phyloP scores from a whole-genome alignment of 2,329 filamentous ascomycete species.

The Aspergillus fischeri region DNA sequence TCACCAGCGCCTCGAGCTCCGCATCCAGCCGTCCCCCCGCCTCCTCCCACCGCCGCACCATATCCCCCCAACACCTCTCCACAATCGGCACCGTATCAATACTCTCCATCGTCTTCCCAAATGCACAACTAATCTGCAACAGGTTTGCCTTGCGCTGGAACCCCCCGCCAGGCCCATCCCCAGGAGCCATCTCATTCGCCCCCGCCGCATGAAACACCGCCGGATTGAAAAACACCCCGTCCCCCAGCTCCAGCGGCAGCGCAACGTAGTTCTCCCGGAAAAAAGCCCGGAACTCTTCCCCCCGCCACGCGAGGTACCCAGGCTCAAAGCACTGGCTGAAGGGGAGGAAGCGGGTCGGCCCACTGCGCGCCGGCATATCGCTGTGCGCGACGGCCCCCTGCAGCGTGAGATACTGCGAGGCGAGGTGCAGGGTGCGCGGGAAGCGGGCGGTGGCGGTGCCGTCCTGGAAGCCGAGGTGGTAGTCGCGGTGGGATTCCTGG shows the following conservation, averaged over 20 bases:
- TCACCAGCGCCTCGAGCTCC: conserved; percentile 46
- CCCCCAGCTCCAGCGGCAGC: conserved; percentile 51
- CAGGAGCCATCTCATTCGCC: conserved; percentile 44
- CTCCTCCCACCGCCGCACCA: conserved; percentile 49
- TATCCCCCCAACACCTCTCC: conserved; percentile 48
- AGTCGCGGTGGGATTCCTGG: conserved; percentile 59
- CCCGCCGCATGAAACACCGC: conserved; percentile 62
- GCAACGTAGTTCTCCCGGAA: conserved; percentile 53
- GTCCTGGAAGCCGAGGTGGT: conserved; percentile 61
- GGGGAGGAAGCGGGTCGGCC: conserved; percentile 58
- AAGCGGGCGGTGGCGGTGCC: conserved; percentile 44
- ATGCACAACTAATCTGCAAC: conserved; percentile 58
- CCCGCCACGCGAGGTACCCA: conserved; percentile 57
- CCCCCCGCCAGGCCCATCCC: conserved; percentile 14
- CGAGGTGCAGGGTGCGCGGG: conserved; percentile 51
- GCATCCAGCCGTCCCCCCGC: conserved; percentile 27
- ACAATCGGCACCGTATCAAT: conserved; percentile 53
- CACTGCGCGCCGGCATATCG: conserved; percentile 56
- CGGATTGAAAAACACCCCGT: conserved; percentile 62
- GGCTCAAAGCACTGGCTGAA: conserved; percentile 56
- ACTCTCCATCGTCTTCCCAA: conserved; percentile 62
- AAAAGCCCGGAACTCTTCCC: conserved; percentile 50
- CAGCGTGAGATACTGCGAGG: conserved; percentile 56
- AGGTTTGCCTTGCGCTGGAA: conserved; percentile 58
- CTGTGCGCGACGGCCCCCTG: conserved; percentile 62